Evolutionary conservation across 495 filamentous ascomycete genomes (phyloP), one percentile per base, ranked within the genome.

Genomic region (Amniculicola lignicola): DNA sequence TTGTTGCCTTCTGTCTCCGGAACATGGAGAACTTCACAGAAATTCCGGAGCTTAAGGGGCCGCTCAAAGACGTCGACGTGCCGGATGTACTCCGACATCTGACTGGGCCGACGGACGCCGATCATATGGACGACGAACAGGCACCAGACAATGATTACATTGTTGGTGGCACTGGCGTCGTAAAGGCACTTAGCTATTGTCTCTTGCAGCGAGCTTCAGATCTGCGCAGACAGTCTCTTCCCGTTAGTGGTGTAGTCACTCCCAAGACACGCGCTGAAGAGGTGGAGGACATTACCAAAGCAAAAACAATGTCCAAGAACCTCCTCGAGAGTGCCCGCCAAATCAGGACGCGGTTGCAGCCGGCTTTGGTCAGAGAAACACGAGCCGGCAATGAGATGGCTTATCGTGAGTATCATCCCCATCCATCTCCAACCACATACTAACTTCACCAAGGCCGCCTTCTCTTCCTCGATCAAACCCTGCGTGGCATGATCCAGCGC

Each of bases 91-190:
- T 86, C n/a, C 74, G 80, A 52, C 80, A 84, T 64, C 76, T 86
- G 44, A 82, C 86, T 21, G 83, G 83, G 2, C 69, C 79, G 44
- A 51, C 69, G n/a, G 79, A 79, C 35, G 72, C 75, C 36, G 75
- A 71, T 45, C 79, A 87, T 35, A 81, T 83, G 27, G 79, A 86
- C 23, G 81, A 85, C 50, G 84, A 87, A 3, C 78, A 82, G 15
- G 86, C 89, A 22, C 88, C 91, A 1, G 89, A 94, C 59, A 87
- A 94, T 39, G 89, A 96, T 66, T 96, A 97, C 70, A 89, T 97
- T 33, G 90, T 98, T 63, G 90, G 91, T 31, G 91, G 92, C 16
- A 95, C 91, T 0, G 93, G 92, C 55, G 88, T 98, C 0, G 93
- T 95, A 28, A 95, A 70, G 70, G 91, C 90, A 19, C 74, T 98